Percentiles rank a stretch among this genome's conserved stretches.
phyloP scores from a whole-genome alignment of 306 rosid species.

The Delonix regia region DNA sequence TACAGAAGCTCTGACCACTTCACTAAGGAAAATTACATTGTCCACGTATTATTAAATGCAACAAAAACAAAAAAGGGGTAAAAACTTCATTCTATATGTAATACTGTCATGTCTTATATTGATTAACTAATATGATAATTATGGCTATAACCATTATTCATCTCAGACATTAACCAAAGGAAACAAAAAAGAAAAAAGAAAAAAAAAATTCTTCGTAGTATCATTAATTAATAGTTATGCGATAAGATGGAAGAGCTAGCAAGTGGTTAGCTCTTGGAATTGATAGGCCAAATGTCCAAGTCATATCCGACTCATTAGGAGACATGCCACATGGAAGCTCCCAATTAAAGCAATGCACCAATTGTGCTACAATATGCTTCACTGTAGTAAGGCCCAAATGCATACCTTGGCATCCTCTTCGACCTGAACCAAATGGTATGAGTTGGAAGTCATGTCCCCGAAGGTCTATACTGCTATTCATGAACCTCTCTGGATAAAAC shows the following conservation, averaged over 20 bases:
- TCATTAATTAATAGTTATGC: background rate
- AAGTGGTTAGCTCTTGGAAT: background rate
- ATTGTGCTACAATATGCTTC: background rate
- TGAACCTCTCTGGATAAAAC: constrained; percentile 1
- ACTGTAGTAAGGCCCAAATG: background rate
- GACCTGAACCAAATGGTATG: background rate
- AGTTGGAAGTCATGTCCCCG: background rate
- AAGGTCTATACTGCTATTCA: background rate
- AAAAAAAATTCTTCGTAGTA: background rate
- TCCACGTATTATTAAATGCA: too few species aligned
- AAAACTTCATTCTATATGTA: too few species aligned
- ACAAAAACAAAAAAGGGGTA: too few species aligned
- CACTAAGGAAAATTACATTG: too few species aligned
- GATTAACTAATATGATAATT: too few species aligned
- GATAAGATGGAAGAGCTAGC: background rate
- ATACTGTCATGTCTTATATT: too few species aligned
- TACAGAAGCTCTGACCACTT: too few species aligned
- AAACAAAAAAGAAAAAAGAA: too few species aligned
- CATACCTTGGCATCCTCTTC: background rate
- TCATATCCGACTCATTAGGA: background rate
- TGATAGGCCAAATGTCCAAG: background rate
- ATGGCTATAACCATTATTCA: too few species aligned
- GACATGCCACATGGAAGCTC: background rate
- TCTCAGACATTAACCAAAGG: background rate
- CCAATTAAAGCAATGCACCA: background rate